Percentiles rank a stretch among this genome's conserved stretches.
Evolutionary conservation across 2,329 filamentous ascomycete species (phyloP).

Genomic region (Calonectria pseudoreteaudii): DNA sequence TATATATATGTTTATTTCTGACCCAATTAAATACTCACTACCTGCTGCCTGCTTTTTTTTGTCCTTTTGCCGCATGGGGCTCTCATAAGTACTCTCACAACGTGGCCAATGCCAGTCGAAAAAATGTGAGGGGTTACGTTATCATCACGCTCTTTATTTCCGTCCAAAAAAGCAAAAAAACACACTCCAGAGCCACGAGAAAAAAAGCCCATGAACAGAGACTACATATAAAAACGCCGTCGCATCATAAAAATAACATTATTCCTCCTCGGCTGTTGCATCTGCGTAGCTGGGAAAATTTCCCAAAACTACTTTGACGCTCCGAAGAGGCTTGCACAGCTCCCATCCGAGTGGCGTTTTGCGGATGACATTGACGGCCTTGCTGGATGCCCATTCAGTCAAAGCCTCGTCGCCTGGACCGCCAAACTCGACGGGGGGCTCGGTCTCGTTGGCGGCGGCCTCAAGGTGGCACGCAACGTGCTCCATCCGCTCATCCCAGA

Average conservation of each 20-base stretch:
- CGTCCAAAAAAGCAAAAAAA: neutral
- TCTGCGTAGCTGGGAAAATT: conserved; percentile 2
- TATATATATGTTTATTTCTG: neutral
- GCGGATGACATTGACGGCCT: conserved; percentile 53
- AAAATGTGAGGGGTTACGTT: conserved; percentile 1
- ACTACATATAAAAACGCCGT: conserved; percentile 1
- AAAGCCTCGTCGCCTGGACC: conserved; percentile 52
- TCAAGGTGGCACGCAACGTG: conserved; percentile 88
- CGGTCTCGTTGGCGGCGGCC: conserved; percentile 45
- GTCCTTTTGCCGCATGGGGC: conserved; percentile 6
- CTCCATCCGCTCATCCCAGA: conserved; percentile 89
- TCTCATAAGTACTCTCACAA: conserved; percentile 8
- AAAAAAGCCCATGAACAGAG: neutral
- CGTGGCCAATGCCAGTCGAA: neutral
- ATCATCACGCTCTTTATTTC: conserved; percentile 7
- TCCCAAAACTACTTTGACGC: conserved; percentile 24
- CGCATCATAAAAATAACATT: conserved; percentile 1
- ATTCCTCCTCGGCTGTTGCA: neutral
- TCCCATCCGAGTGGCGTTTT: conserved; percentile 46
- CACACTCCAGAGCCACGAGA: neutral
- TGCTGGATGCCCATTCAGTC: conserved; percentile 54
- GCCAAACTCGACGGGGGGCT: conserved; percentile 52
- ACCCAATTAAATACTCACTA: conserved; percentile 11
- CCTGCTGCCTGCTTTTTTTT: conserved; percentile 3
- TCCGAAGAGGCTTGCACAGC: conserved; percentile 48